phyloP scores from a whole-genome alignment of 2,329 filamentous ascomycete genomes.

The Colletotrichum lupini region DNA sequence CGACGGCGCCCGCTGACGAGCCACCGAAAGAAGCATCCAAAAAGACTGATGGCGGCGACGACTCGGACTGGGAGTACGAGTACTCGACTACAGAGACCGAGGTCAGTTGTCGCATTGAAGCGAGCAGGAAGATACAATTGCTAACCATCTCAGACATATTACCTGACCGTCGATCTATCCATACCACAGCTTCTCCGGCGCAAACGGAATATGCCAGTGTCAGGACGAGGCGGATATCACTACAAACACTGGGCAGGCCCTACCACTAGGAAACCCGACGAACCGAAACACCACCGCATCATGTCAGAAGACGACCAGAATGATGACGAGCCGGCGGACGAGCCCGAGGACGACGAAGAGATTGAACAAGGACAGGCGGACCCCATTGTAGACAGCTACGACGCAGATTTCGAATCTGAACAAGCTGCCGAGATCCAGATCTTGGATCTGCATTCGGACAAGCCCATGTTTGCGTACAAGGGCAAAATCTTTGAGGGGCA shows the following conservation, averaged over 20 bases:
- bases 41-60: slow-evolving; percentile 53
- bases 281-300: slow-evolving; percentile 36
- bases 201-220: slow-evolving; percentile 39
- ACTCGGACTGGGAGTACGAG: slow-evolving; percentile 75
- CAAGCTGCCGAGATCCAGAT: slow-evolving; percentile 73
- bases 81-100: slow-evolving; percentile 73
- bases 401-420: slow-evolving; percentile 35
- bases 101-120: slow-evolving; percentile 46
- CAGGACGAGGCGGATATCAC: slow-evolving; percentile 57
- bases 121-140: not conserved
- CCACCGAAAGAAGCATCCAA: not conserved
- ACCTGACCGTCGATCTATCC: slow-evolving; percentile 72
- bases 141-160: slow-evolving; percentile 63
- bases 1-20: slow-evolving; percentile 13
- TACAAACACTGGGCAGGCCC: slow-evolving; percentile 54
- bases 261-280: slow-evolving; percentile 35
- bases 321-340: slow-evolving; percentile 35
- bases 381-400: slow-evolving; percentile 37
- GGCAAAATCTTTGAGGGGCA: slow-evolving; percentile 81
- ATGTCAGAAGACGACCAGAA: slow-evolving; percentile 39
- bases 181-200: slow-evolving; percentile 64
- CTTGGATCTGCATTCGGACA: slow-evolving; percentile 80
- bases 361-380: slow-evolving; percentile 33
- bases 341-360: slow-evolving; percentile 42
- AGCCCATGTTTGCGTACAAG: slow-evolving; percentile 83